phyloP scores from a whole-genome alignment of 352 stramenopile species.

The Saprolegnia diclina region DNA sequence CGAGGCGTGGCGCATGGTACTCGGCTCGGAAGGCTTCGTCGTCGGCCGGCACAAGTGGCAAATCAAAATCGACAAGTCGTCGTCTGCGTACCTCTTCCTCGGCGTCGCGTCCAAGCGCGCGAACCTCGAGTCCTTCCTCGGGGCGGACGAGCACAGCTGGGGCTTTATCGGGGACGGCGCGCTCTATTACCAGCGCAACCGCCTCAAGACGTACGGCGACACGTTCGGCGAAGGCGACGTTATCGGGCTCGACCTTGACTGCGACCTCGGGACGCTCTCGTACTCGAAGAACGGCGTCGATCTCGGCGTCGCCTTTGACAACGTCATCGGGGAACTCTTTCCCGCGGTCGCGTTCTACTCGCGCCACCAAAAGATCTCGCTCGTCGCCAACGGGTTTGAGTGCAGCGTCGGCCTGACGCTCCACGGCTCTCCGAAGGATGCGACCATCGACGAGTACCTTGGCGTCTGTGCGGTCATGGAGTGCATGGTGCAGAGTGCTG shows the following conservation, averaged over 20 bases:
- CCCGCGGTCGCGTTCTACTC: constrained; percentile 92
- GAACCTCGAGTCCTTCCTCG: constrained; percentile 95
- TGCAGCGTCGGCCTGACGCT: constrained; percentile 15
- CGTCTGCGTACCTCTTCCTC: constrained; percentile 95
- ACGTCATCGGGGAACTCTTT: constrained; percentile 84
- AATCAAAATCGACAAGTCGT: constrained; percentile 92
- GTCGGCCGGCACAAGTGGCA: constrained; percentile 77
- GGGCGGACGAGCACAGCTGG: constrained; percentile 96
- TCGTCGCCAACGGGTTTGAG: constrained; percentile 33
- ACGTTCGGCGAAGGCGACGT: constrained; percentile 80
- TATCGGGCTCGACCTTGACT: constrained; percentile 79
- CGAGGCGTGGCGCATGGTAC: constrained; percentile 87
- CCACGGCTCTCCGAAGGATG: constrained; percentile 27
- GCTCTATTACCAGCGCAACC: constrained; percentile 97
- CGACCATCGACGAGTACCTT: constrained; percentile 51
- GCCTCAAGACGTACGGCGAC: constrained; percentile 85
- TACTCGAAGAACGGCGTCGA: constrained; percentile 88
- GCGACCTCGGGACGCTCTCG: constrained; percentile 71
- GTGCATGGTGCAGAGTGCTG: constrained; percentile 32
- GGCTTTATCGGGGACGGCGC: constrained; percentile 98
- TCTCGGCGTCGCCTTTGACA: constrained; percentile 88
- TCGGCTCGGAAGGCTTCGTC: constrained; percentile 59
- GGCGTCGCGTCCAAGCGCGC: constrained; percentile 89
- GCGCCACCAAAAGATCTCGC: constrained; percentile 69
- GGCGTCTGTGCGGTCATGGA: constrained; percentile 57